phyloP scores from a whole-genome alignment of 2,329 filamentous ascomycete genomes.

The Cordyceps javanica region DNA sequence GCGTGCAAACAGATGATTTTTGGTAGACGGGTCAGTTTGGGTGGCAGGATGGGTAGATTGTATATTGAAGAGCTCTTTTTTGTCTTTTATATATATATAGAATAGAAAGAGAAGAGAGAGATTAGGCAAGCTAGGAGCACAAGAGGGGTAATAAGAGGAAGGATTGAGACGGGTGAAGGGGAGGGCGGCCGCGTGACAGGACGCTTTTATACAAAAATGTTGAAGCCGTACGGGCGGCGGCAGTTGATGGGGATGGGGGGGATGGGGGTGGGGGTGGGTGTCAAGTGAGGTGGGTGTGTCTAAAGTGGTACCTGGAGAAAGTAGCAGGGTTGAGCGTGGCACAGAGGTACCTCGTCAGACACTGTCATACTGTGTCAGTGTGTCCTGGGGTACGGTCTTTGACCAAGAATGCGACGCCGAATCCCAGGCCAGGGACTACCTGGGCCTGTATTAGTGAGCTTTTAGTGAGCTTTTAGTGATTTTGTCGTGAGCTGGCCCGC shows the following conservation, averaged over 20 bases:
- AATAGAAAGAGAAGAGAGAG: too few relatives aligned
- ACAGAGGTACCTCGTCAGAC: neutral
- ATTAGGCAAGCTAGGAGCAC: neutral
- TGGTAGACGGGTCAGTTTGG: neutral
- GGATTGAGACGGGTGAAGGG: neutral
- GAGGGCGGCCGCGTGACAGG: neutral
- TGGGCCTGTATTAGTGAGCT: neutral
- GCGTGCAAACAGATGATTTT: neutral
- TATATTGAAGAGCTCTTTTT: too few relatives aligned
- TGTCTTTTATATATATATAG: too few relatives aligned
- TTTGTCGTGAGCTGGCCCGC: neutral
- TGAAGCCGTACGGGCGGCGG: too few relatives aligned
- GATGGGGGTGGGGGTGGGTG: neutral
- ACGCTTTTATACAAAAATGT: neutral
- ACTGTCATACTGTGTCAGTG: neutral
- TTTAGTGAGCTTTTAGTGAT: neutral
- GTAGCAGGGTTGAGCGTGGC: neutral
- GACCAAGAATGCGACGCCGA: neutral
- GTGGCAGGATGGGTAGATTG: neutral
- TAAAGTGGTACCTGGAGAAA: neutral
- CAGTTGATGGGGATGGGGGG: neutral
- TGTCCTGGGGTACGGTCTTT: neutral
- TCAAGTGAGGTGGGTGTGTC: neutral
- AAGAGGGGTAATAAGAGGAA: neutral
- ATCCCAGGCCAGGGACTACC: neutral